A percentile compares a stretch with the other conserved stretches of the same genome.
Evolutionary conservation across 78 protist species (phyloP).

Genomic region (Capsaspora owczarzaki): DNA sequence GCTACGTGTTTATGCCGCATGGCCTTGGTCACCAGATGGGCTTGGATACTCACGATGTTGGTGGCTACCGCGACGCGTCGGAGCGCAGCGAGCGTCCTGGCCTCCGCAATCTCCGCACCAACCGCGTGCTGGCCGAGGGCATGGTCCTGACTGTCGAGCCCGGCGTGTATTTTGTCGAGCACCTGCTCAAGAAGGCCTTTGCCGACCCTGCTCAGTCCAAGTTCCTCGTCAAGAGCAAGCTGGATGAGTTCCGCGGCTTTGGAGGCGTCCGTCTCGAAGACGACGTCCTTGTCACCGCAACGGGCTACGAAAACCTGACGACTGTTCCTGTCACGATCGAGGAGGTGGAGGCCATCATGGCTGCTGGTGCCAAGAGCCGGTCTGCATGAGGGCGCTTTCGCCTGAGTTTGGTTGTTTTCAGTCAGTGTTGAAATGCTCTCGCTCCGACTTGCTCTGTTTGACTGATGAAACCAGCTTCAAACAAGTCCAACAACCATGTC

Average conservation of each 20-base stretch:
- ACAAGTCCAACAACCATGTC: too few relatives aligned
- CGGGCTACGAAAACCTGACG: slow-evolving; percentile 60
- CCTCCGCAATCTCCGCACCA: background rate
- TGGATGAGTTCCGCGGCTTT: slow-evolving; percentile 36
- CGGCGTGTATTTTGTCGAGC: slow-evolving; percentile 79
- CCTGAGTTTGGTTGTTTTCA: too few relatives aligned
- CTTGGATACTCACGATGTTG: slow-evolving; percentile 85
- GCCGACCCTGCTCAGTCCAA: slow-evolving; percentile 21
- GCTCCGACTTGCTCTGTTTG: too few relatives aligned
- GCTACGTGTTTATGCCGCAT: slow-evolving; percentile 75
- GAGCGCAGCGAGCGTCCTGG: background rate
- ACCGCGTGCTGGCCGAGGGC: background rate
- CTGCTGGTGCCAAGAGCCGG: too few relatives aligned
- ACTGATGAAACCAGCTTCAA: too few relatives aligned
- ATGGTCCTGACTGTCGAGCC: slow-evolving; percentile 90
- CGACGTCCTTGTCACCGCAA: slow-evolving; percentile 70
- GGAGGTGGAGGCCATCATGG: background rate
- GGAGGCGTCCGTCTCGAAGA: slow-evolving; percentile 94
- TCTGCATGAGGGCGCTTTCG: too few relatives aligned
- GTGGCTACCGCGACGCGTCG: slow-evolving; percentile 56
- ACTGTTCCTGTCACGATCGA: slow-evolving; percentile 25
- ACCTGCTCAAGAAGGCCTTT: slow-evolving; percentile 39
- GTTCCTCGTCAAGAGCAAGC: slow-evolving; percentile 27
- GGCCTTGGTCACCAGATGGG: slow-evolving; percentile 90
- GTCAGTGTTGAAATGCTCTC: too few relatives aligned